These are phyloP conservation scores for Blastobotrys aristatus DNA, from an alignment of 1,139 yeast genomes.

Conservation along the genomic window DNA sequence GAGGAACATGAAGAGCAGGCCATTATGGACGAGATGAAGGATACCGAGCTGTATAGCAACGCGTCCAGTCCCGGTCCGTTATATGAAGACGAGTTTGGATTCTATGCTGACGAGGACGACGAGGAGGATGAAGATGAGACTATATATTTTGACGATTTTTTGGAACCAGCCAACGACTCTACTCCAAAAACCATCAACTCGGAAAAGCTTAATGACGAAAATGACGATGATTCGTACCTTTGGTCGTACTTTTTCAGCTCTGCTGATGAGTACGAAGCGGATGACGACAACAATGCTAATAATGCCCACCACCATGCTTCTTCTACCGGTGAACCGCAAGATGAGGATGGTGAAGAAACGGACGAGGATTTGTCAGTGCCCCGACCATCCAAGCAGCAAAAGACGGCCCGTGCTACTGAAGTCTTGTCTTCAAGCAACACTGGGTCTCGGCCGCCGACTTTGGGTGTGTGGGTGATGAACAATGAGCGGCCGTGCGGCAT, in stretches of 20 bases:
- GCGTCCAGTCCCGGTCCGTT: conserved; percentile 21
- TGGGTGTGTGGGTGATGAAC: conserved; percentile 90
- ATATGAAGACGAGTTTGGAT: conserved; percentile 24
- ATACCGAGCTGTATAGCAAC: conserved; percentile 23
- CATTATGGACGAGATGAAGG: conserved; percentile 32
- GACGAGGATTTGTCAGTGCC: conserved; percentile 83
- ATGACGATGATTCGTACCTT: conserved; percentile 36
- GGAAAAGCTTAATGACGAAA: neutral
- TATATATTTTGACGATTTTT: conserved; percentile 30
- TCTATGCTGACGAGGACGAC: conserved; percentile 36
- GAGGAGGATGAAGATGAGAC: conserved; percentile 24
- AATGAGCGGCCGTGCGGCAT: conserved; percentile 80
- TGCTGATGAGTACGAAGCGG: conserved; percentile 29
- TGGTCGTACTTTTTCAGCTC: conserved; percentile 41
- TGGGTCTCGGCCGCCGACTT: conserved; percentile 82
- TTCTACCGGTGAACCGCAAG: conserved; percentile 7
- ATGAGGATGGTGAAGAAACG: conserved; percentile 70
- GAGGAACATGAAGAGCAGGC: conserved; percentile 38
- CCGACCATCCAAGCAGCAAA: conserved; percentile 48
- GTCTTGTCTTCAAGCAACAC: conserved; percentile 79
- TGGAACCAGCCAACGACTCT: conserved; percentile 25
- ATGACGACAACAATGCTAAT: conserved; percentile 21
- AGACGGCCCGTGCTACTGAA: conserved; percentile 81
- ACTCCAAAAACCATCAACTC: conserved; percentile 10
- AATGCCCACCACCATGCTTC: conserved; percentile 1